phyloP scores from a whole-genome alignment of 768 basidiomycete species.

The Termitomyces sp. region DNA sequence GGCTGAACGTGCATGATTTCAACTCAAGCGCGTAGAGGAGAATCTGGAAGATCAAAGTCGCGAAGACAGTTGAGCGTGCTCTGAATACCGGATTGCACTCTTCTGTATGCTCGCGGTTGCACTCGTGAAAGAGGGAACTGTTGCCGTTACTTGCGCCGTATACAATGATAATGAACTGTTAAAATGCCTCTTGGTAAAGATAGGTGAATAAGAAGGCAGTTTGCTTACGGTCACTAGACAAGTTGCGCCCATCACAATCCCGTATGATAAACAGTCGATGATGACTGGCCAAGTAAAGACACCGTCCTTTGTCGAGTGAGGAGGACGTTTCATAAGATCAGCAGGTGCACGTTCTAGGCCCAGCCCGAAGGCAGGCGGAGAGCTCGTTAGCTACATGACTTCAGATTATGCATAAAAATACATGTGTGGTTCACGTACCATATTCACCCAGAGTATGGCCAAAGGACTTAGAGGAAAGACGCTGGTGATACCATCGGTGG shows the following conservation, averaged over 20 bases:
- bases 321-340: slow-evolving; percentile 45
- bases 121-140: slow-evolving; percentile 20
- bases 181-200: neutral
- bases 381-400: slow-evolving; percentile 27
- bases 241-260: slow-evolving; percentile 29
- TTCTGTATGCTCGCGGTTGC: slow-evolving; percentile 22
- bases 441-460: slow-evolving; percentile 47
- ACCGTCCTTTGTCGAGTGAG: slow-evolving; percentile 30
- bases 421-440: slow-evolving; percentile 22
- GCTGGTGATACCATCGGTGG: slow-evolving; percentile 31
- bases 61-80: slow-evolving; percentile 31
- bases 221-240: slow-evolving; percentile 25
- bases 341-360: slow-evolving; percentile 43
- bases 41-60: slow-evolving; percentile 31
- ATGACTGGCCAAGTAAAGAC: slow-evolving; percentile 33
- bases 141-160: slow-evolving; percentile 26
- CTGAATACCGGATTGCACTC: slow-evolving; percentile 26
- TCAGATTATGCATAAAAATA: neutral
- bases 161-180: slow-evolving; percentile 30
- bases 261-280: slow-evolving; percentile 30
- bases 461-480: slow-evolving; percentile 56
- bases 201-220: neutral
- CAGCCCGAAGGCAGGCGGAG: slow-evolving; percentile 51
- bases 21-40: slow-evolving; percentile 29
- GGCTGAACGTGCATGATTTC: slow-evolving; percentile 27